Evolutionary conservation across 1,139 yeast species (phyloP), one percentile per base, ranked within the genome.

Genomic region (Nadsonia starkeyi-henricii): DNA sequence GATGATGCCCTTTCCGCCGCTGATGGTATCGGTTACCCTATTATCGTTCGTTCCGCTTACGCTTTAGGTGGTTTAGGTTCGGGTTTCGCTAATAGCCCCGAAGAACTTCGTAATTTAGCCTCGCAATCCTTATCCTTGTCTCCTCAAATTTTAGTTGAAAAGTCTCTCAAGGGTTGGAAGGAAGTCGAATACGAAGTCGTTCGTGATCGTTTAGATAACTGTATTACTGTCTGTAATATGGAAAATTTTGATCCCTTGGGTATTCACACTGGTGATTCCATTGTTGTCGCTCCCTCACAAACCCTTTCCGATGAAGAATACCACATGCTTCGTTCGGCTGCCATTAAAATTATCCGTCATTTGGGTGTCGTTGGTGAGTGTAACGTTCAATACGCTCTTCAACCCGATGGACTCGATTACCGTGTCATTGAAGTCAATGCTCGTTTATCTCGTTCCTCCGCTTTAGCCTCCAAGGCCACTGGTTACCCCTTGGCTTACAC

Each of bases 351-450:
- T 62, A 91, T 91, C 60, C 86, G 97, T 69, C 98, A 91, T 63
- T 75, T 91, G 64, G 98, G 98, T 62, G 98, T 91, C 55, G 96
- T 91, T 58, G 98, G 98, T 67, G 98, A 91, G 72, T 91, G 98
- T 78, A 91, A 91, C 65, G 95, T 93, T 57, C 98, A 91, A 69
- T 91, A 91, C 63, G 95, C 97, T 49, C 77, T 91, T 59, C 93
- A 89, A 63, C 96, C 98, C 30, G 91, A 86, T 67, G 94, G 96
- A 43, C 75, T 85, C 59, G 98, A 91, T 61, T 91, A 84, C 72
- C 79, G 97, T 68, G 95, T 91, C 55, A 91, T 91, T 61, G 98
- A 91, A 70, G 98, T 91, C 58, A 91, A 91, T 64, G 98, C 98
- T 46, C 82, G 98, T 70, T 75, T 91, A 59, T 89, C 97, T 44